phyloP scores from a whole-genome alignment of 2,329 filamentous ascomycete species.

The Penicillium sp. region DNA sequence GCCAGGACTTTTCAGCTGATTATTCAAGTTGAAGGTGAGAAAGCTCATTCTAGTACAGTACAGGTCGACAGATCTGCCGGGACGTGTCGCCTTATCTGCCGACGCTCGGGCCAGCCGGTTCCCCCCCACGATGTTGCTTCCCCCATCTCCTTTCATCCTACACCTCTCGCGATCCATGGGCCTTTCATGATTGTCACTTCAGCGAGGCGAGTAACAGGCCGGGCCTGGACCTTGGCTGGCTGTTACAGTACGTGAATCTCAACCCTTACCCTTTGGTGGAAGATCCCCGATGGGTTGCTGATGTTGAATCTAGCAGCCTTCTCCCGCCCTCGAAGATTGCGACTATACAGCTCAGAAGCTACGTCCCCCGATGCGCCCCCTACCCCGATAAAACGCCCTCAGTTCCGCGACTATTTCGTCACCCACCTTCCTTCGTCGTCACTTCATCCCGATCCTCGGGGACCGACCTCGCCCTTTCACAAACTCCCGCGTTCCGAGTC shows the following conservation, averaged over 20 bases:
- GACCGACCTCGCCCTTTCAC: constrained; percentile 67
- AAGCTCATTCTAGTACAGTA: neutral
- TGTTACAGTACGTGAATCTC: constrained; percentile 35
- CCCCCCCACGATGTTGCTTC: constrained; percentile 13
- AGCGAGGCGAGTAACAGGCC: constrained; percentile 42
- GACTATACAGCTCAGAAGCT: constrained; percentile 26
- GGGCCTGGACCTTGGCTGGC: constrained; percentile 39
- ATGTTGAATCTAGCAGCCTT: constrained; percentile 32
- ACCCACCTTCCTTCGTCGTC: constrained; percentile 93
- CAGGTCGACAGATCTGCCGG: constrained; percentile 14
- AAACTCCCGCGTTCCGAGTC: constrained; percentile 85
- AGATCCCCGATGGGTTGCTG: constrained; percentile 6
- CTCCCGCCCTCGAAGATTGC: constrained; percentile 31
- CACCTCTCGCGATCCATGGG: constrained; percentile 28
- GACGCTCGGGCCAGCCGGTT: constrained; percentile 23
- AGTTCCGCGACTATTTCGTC: constrained; percentile 96
- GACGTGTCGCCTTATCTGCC: constrained; percentile 23
- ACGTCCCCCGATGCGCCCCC: constrained; percentile 11
- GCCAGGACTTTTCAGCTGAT: no score
- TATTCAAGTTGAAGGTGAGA: neutral
- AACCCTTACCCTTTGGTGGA: constrained; percentile 12
- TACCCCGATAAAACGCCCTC: constrained; percentile 41
- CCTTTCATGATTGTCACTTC: constrained; percentile 42
- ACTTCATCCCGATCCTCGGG: constrained; percentile 79
- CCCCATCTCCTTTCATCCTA: constrained; percentile 12